These are phyloP conservation scores for Aquanectria penicillioides DNA, from an alignment of 2,329 filamentous ascomycete genomes.

Conservation along the genomic window DNA sequence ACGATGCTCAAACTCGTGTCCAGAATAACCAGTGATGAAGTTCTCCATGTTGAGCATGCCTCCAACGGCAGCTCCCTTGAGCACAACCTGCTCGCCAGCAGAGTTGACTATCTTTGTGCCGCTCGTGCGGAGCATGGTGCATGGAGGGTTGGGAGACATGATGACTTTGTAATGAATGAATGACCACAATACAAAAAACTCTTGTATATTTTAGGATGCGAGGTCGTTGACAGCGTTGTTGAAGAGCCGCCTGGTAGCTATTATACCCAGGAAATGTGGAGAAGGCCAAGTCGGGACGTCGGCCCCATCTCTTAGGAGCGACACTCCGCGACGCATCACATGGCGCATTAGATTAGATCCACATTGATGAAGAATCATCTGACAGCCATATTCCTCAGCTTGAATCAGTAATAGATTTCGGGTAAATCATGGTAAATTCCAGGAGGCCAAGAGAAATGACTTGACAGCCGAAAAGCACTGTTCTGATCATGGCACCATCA, in stretches of 20 bases:
- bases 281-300: background rate
- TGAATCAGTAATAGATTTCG: background rate
- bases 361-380: background rate
- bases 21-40: slow-evolving; percentile 71
- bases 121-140: slow-evolving; percentile 43
- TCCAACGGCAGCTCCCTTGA: slow-evolving; percentile 49
- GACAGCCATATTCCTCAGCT: background rate
- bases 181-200: background rate
- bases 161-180: background rate
- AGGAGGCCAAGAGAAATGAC: too few species aligned
- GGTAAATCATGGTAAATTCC: background rate
- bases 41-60: slow-evolving; percentile 63
- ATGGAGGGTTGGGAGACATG: slow-evolving; percentile 26
- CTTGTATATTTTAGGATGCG: background rate
- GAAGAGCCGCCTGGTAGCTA: background rate
- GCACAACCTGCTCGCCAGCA: slow-evolving; percentile 55
- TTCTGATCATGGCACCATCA: too few species aligned
- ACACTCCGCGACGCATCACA: slow-evolving; percentile 38
- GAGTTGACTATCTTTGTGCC: slow-evolving; percentile 55
- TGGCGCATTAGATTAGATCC: slow-evolving; percentile 3
- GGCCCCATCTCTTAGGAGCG: slow-evolving; percentile 25
- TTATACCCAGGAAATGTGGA: slow-evolving; percentile 7
- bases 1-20: slow-evolving; percentile 66
- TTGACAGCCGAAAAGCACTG: too few species aligned
- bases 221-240: background rate